Evolutionary conservation across 1,284 basidiomycete genomes (phyloP), one percentile per base, ranked within the genome.

Genomic region (Trichosporon asahii): DNA sequence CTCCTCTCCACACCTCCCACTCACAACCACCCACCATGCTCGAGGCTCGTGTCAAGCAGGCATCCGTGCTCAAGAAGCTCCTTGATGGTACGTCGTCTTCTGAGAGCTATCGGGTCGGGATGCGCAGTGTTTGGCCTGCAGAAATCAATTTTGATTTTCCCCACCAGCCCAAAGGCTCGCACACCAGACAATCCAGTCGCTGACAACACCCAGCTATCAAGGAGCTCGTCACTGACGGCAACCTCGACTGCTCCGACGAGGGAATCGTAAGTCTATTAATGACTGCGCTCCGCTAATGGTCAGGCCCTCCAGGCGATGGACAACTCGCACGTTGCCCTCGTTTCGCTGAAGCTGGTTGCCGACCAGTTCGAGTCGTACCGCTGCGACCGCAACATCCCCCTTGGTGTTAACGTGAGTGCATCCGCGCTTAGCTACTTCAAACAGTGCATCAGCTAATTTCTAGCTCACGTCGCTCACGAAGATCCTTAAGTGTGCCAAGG

Each of bases 241-340:
- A 99, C 85, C 98, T 98, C 81, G 93, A 98, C 81, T 98, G 95
- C 84, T 94, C 90, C 74, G 96, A 99, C 75, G 95, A 97, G 78
- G 97, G 94, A 53, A 91, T 99, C 75, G 91, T 92, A 78, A 77
- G 91, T 0, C 46, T 44, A 29, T 66, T 68, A 3, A 12, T 33
- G 8, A 1, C 31, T 37, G 90, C 87, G 0, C 46, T 6, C 5
- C 18, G 69, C 46, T 74, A 25, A 67, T 68, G 23, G 2, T 25
- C 73, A 90, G 89, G 89, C 89, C 69, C 88, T 98, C 15, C 97
- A 99, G 87, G 96, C 97, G 0, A 99, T 99, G 97, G 97, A 99
- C 87, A 98, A 98, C 88, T 98, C 96, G 6, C 97, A 99, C 85
- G 96, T 99, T 78, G 97, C 96, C 0, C 91, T 98, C 71, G 96